Conservation (phyloP, 305 asterid genomes). For the Fraxinus albicans region DNA sequence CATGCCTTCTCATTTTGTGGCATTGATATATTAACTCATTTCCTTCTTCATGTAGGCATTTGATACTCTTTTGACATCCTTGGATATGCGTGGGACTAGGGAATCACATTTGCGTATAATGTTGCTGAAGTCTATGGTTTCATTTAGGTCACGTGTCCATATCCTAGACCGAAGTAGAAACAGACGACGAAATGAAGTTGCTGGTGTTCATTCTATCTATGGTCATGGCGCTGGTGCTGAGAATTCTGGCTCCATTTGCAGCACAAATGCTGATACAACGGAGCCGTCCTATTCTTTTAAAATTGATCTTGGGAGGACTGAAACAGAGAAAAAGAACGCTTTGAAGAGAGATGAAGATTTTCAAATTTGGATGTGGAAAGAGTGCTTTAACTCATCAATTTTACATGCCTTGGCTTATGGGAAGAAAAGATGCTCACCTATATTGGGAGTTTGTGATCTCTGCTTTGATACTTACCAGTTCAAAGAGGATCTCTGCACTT, state of each 20-base stretch:
- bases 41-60: slow-evolving; percentile 61
- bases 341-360: slow-evolving; percentile 68
- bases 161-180: slow-evolving; percentile 17
- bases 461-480: slow-evolving; percentile 55
- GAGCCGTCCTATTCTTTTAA: slow-evolving; percentile 71
- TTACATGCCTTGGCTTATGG: slow-evolving; percentile 58
- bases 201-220: slow-evolving; percentile 38
- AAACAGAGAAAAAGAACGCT: slow-evolving; percentile 48
- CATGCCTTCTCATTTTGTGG: background rate
- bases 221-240: slow-evolving; percentile 35
- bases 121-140: slow-evolving; percentile 72
- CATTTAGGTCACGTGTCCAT: slow-evolving; percentile 61
- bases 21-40: background rate
- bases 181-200: slow-evolving; percentile 37
- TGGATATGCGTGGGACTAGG: slow-evolving; percentile 90
- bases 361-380: slow-evolving; percentile 85
- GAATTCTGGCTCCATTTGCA: slow-evolving; percentile 58
- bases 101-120: slow-evolving; percentile 93
- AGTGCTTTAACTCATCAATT: slow-evolving; percentile 55
- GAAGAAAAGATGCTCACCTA: slow-evolving; percentile 54
- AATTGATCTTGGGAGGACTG: slow-evolving; percentile 68
- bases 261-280: slow-evolving; percentile 42
- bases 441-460: slow-evolving; percentile 62
- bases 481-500: slow-evolving; percentile 46
- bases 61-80: slow-evolving; percentile 64